A percentile compares a stretch with the other conserved stretches of the same genome.
These are phyloP conservation scores for Somion occarium DNA, from an alignment of 1,284 basidiomycete species.

Conservation along the genomic window DNA sequence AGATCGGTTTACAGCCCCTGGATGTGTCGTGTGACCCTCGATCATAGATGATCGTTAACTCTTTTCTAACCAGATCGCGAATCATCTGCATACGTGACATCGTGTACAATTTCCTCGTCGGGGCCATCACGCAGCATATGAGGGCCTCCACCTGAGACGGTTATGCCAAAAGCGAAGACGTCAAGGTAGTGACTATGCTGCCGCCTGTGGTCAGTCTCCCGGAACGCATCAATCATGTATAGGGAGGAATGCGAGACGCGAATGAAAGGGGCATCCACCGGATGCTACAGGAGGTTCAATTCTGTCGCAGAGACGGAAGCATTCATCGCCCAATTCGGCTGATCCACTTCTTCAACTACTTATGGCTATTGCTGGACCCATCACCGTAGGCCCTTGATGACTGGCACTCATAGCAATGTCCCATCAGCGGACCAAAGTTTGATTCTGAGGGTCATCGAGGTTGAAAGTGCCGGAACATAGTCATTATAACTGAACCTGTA, in stretches of 20 bases:
- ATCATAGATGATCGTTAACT: too few species aligned
- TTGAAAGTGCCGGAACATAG: too few species aligned
- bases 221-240: not conserved
- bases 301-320: not conserved
- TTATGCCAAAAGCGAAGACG: not conserved
- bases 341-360: not conserved
- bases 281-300: not conserved
- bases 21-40: too few species aligned
- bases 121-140: not conserved
- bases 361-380: not conserved
- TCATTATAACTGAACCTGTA: too few species aligned
- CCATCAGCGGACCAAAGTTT: too few species aligned
- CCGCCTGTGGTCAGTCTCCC: not conserved
- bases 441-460: too few species aligned
- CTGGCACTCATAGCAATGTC: too few species aligned
- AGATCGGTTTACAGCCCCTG: too few species aligned
- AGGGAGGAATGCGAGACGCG: not conserved
- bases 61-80: not conserved
- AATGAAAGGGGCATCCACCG: not conserved
- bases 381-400: too few species aligned
- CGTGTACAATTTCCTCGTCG: not conserved
- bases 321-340: not conserved
- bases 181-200: not conserved
- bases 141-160: not conserved
- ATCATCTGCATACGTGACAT: too few species aligned